phyloP scores from a whole-genome alignment of 2,329 filamentous ascomycete species.

The Aspergillus sp. region DNA sequence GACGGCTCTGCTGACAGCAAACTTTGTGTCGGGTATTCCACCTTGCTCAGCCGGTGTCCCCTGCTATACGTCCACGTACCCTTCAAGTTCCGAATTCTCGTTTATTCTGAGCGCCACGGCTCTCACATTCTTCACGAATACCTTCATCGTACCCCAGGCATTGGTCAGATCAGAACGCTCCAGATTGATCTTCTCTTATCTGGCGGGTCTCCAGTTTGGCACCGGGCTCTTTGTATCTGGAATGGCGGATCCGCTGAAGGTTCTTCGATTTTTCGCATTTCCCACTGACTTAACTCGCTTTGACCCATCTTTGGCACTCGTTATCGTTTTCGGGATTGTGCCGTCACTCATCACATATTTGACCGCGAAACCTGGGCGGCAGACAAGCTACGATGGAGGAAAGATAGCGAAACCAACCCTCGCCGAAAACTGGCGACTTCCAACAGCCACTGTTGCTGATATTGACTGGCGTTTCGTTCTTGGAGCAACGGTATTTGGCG shows the following conservation, averaged over 20 bases:
- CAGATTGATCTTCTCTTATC: constrained; percentile 41
- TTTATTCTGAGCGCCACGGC: constrained; percentile 35
- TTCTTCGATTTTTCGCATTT: constrained; percentile 51
- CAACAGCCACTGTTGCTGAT: constrained; percentile 47
- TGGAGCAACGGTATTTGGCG: constrained; percentile 50
- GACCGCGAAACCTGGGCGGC: constrained; percentile 29
- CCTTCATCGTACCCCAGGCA: constrained; percentile 32
- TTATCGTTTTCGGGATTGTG: constrained; percentile 52
- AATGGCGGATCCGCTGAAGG: constrained; percentile 53
- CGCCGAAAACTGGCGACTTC: constrained; percentile 43
- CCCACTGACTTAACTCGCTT: constrained; percentile 45
- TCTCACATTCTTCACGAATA: constrained; percentile 33
- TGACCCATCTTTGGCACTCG: constrained; percentile 52
- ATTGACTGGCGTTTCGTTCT: constrained; percentile 50
- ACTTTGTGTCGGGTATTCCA: constrained; percentile 37
- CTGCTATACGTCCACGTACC: constrained; percentile 50
- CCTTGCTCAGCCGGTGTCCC: constrained; percentile 39
- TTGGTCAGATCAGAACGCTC: constrained; percentile 33
- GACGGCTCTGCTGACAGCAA: constrained; percentile 45
- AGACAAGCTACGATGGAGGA: constrained; percentile 21
- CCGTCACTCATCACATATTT: constrained; percentile 45
- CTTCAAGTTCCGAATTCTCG: constrained; percentile 34
- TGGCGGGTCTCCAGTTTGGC: constrained; percentile 52
- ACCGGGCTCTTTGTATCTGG: constrained; percentile 53
- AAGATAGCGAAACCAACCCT: constrained; percentile 39